Conservation (phyloP, 495 filamentous ascomycete genomes). For the Antarctomyces pellizariae region DNA sequence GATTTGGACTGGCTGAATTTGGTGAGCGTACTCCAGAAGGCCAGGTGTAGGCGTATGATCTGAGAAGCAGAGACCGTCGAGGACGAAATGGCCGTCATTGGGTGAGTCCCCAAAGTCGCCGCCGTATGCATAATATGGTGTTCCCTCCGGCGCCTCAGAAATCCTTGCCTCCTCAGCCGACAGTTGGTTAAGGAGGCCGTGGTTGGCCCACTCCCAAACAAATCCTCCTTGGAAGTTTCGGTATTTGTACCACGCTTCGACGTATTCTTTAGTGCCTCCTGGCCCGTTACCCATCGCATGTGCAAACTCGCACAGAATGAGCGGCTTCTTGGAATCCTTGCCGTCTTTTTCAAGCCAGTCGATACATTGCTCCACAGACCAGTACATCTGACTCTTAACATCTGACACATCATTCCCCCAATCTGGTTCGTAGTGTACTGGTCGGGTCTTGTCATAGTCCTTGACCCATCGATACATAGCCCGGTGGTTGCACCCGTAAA, state of each 20-base stretch:
- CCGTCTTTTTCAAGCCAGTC: conserved; percentile 21
- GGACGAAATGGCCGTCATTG: conserved; percentile 43
- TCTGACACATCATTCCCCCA: conserved; percentile 33
- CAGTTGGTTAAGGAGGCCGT: conserved; percentile 19
- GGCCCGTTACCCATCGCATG: conserved; percentile 64
- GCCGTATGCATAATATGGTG: conserved; percentile 41
- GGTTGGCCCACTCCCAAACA: conserved; percentile 61
- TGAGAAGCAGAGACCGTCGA: conserved; percentile 39
- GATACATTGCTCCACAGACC: conserved; percentile 20
- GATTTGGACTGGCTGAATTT: conserved; percentile 34
- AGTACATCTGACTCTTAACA: conserved; percentile 46
- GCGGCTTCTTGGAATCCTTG: conserved; percentile 24
- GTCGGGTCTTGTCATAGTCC: conserved; percentile 27
- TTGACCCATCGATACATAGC: conserved; percentile 45
- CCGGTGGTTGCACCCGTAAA: conserved; percentile 41
- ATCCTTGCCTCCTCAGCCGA: conserved; percentile 33
- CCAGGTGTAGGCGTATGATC: conserved; percentile 36
- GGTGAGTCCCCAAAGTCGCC: conserved; percentile 51
- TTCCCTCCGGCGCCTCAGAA: conserved; percentile 27
- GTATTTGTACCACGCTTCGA: conserved; percentile 39
- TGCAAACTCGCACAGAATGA: conserved; percentile 45
- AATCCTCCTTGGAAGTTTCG: conserved; percentile 44
- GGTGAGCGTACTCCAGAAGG: conserved; percentile 37
- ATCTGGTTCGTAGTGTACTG: conserved; percentile 49
- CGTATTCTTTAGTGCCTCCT: conserved; percentile 40